Conservation (phyloP, 2,329 filamentous ascomycete genomes). For the Stachybotrys chartarum region DNA sequence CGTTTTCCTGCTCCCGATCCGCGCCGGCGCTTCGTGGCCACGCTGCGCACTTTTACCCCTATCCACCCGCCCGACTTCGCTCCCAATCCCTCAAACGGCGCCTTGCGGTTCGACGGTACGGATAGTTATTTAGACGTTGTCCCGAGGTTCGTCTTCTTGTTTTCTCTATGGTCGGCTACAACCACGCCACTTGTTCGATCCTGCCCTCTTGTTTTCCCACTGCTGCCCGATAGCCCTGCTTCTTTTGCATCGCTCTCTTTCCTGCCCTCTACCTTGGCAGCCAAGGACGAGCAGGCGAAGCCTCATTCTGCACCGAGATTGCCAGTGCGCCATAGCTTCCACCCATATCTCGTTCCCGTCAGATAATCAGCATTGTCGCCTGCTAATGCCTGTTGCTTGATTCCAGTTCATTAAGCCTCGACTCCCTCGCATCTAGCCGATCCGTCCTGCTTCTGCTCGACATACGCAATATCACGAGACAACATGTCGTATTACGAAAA, state of each 20-base stretch:
- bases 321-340: neutral
- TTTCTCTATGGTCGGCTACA: neutral
- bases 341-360: too few species aligned
- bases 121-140: neutral
- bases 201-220: neutral
- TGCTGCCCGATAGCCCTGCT: neutral
- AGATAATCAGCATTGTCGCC: too few species aligned
- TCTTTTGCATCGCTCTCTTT: neutral
- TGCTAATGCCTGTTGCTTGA: too few species aligned
- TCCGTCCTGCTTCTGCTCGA: neutral
- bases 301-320: neutral
- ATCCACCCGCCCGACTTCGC: neutral
- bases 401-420: too few species aligned
- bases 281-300: neutral
- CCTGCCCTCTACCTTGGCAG: neutral
- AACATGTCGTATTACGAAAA: constrained; percentile 41
- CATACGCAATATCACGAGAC: neutral
- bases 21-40: neutral
- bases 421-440: too few species aligned
- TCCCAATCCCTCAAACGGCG: neutral
- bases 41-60: neutral
- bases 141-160: neutral
- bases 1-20: neutral
- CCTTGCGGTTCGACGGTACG: neutral
- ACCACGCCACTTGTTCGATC: neutral